Evolutionary conservation across 108 stramenopile species (phyloP).

Genomic region (Seminavis robusta): DNA sequence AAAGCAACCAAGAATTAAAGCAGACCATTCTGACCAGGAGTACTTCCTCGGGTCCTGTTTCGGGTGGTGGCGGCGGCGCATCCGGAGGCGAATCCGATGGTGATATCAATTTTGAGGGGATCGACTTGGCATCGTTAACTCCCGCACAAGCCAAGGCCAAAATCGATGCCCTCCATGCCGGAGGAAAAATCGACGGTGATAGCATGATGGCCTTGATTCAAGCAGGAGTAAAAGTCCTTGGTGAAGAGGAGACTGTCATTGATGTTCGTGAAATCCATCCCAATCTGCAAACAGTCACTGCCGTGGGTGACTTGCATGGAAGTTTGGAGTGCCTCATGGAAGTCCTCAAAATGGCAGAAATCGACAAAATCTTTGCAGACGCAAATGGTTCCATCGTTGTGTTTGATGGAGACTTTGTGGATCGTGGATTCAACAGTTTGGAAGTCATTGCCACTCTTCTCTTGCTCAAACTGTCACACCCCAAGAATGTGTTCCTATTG

Average conservation of each 20-base stretch:
- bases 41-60: no score
- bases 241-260: background rate
- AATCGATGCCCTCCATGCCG: no score
- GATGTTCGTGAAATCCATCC: no score
- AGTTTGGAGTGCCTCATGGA: constrained; percentile 1
- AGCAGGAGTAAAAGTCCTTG: background rate
- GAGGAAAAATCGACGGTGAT: background rate
- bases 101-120: no score
- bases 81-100: no score
- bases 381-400: constrained; percentile 49
- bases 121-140: no score
- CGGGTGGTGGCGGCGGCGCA: no score
- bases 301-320: constrained; percentile 80
- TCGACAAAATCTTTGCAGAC: constrained; percentile 44
- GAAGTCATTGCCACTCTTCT: constrained; percentile 83
- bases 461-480: constrained; percentile 75
- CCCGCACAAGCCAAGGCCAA: no score
- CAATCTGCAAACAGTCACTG: no score
- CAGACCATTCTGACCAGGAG: no score
- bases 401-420: constrained; percentile 87
- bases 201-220: background rate
- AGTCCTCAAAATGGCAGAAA: constrained; percentile 63
- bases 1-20: no score
- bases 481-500: constrained; percentile 65
- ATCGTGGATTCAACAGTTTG: constrained; percentile 79